A percentile compares a stretch with the other conserved stretches of the same genome.
Conservation (phyloP, 2,329 filamentous ascomycete genomes). For the Nemania diffusa region DNA sequence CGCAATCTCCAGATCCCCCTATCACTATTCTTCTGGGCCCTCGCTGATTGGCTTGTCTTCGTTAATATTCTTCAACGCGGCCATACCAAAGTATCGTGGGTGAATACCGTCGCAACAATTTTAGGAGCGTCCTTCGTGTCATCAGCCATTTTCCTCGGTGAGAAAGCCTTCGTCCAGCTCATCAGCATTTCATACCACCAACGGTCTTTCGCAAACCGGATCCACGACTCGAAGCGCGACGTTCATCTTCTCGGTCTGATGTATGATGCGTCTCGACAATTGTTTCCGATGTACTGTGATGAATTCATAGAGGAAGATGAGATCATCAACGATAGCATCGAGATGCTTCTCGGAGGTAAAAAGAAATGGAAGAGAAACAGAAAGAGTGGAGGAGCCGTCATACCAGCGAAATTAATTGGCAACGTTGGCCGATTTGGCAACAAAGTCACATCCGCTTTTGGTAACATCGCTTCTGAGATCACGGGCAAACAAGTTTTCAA, state of each 20-base stretch:
- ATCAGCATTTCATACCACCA: slow-evolving; percentile 89
- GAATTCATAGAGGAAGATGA: slow-evolving; percentile 95
- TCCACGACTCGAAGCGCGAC: slow-evolving; percentile 90
- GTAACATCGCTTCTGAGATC: slow-evolving; percentile 92
- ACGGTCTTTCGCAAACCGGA: slow-evolving; percentile 81
- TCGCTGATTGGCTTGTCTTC: slow-evolving; percentile 71
- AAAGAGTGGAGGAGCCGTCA: slow-evolving; percentile 70
- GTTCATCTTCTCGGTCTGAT: slow-evolving; percentile 83
- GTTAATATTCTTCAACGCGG: slow-evolving; percentile 60
- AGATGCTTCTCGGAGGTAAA: slow-evolving; percentile 71
- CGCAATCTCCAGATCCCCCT: slow-evolving; percentile 72
- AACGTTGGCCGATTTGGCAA: slow-evolving; percentile 86
- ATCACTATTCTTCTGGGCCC: slow-evolving; percentile 75
- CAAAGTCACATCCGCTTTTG: slow-evolving; percentile 92
- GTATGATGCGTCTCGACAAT: slow-evolving; percentile 86
- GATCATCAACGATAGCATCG: slow-evolving; percentile 85
- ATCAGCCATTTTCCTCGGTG: slow-evolving; percentile 76
- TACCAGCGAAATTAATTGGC: slow-evolving; percentile 81
- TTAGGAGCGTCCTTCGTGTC: slow-evolving; percentile 75
- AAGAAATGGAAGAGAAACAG: slow-evolving; percentile 56
- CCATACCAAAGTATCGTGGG: slow-evolving; percentile 59
- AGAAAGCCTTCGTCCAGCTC: slow-evolving; percentile 82
- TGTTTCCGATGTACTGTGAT: slow-evolving; percentile 92
- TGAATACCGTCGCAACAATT: slow-evolving; percentile 69
- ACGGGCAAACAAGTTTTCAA: slow-evolving; percentile 97